Conservation (phyloP, 2,329 filamentous ascomycete species). For the Oidium heveae region DNA sequence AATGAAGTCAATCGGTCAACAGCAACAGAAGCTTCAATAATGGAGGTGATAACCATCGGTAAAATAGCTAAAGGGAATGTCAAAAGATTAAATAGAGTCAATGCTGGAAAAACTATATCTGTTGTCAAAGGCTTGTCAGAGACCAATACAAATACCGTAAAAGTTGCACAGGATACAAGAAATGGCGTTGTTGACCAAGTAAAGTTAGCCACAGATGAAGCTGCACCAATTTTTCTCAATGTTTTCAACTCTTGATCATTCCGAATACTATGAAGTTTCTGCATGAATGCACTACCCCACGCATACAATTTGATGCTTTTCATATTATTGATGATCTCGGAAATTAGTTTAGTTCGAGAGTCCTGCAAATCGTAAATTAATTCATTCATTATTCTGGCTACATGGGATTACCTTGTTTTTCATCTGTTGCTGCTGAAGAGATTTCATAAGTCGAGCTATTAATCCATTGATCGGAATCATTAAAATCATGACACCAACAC, state of each 20-base stretch:
- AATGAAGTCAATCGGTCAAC: constrained; percentile 66
- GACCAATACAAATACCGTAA: constrained; percentile 78
- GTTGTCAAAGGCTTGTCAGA: constrained; percentile 61
- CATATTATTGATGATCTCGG: constrained; percentile 98
- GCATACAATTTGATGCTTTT: constrained; percentile 98
- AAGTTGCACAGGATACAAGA: constrained; percentile 89
- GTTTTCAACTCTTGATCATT: constrained; percentile 94
- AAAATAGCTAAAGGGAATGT: constrained; percentile 85
- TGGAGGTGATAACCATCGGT: constrained; percentile 92
- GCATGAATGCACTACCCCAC: constrained; percentile 93
- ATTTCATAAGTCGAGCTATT: constrained; percentile 84
- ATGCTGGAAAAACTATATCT: constrained; percentile 82
- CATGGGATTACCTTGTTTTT: constrained; percentile 47
- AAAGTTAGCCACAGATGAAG: constrained; percentile 85
- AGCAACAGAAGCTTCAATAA: constrained; percentile 89
- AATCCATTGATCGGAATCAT: constrained; percentile 94
- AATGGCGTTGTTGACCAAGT: constrained; percentile 97
- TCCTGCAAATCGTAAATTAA: constrained; percentile 21
- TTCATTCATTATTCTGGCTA: not conserved
- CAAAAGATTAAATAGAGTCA: constrained; percentile 83
- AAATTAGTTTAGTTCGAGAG: constrained; percentile 72
- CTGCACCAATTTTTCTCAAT: constrained; percentile 80
- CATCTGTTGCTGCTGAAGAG: constrained; percentile 87
- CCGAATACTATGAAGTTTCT: constrained; percentile 82
- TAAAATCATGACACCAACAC: constrained; percentile 79